A percentile compares a stretch with the other conserved stretches of the same genome.
phyloP scores from a whole-genome alignment of 73 alveolate species.

The Halteria grandinella region DNA sequence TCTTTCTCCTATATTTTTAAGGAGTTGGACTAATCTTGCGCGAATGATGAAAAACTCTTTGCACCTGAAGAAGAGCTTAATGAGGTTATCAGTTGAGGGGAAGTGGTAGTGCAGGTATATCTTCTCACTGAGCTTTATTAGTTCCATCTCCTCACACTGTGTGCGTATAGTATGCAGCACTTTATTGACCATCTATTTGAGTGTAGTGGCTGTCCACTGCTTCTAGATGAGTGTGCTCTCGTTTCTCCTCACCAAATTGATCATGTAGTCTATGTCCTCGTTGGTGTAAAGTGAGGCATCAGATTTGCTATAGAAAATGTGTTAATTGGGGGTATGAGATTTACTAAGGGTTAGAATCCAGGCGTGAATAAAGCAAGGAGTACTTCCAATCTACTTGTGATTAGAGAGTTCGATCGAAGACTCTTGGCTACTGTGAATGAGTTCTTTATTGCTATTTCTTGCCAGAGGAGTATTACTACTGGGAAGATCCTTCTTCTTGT shows the following conservation, averaged over 20 bases:
- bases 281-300: constrained; percentile 15
- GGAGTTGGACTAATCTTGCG: constrained; percentile 17
- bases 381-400: constrained; percentile 26
- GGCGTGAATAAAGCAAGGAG: not conserved
- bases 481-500: not conserved
- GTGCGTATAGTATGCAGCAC: too few relatives aligned
- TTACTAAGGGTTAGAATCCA: not conserved
- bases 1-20: constrained; percentile 9
- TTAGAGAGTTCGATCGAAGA: constrained; percentile 1
- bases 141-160: too few relatives aligned
- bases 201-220: too few relatives aligned
- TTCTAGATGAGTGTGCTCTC: too few relatives aligned
- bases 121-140: too few relatives aligned
- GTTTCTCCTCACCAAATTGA: constrained; percentile 13
- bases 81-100: too few relatives aligned
- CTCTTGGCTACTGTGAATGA: not conserved
- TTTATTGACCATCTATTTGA: too few relatives aligned
- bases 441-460: constrained; percentile 20
- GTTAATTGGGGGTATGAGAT: not conserved
- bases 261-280: constrained; percentile 32
- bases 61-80: constrained; percentile 25
- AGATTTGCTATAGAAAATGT: not conserved
- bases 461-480: constrained; percentile 17
- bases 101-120: too few relatives aligned
- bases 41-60: constrained; percentile 37